Conservation (phyloP, 768 basidiomycete species). For the Boletus reticuloceps region DNA sequence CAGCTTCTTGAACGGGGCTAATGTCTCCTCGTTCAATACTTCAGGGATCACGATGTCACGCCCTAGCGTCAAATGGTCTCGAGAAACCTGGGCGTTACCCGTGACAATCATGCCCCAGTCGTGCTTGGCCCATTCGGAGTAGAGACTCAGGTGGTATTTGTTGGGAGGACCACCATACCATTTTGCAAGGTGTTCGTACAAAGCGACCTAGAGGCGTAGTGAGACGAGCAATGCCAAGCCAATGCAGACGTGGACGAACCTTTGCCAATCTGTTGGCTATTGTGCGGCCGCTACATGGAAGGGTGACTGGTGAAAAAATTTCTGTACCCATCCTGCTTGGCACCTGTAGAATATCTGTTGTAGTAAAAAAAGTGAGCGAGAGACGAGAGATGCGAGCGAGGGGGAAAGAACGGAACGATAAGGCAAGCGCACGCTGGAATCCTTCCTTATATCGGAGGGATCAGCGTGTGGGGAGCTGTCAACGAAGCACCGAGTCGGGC, state of each 20-base stretch:
- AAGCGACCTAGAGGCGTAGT: constrained; percentile 60
- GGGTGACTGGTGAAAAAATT: constrained; percentile 25
- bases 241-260: constrained; percentile 29
- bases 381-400: no score
- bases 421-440: no score
- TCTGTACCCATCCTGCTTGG: constrained; percentile 11
- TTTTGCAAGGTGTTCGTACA: constrained; percentile 80
- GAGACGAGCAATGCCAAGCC: not conserved
- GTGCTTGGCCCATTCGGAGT: constrained; percentile 69
- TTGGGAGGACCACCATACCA: constrained; percentile 75
- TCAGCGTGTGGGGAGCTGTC: no score
- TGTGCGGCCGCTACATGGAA: constrained; percentile 34
- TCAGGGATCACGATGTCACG: constrained; percentile 66
- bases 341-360: no score
- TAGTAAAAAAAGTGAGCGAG: no score
- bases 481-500: no score
- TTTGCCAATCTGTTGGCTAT: constrained; percentile 54
- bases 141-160: constrained; percentile 57
- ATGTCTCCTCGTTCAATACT: constrained; percentile 37
- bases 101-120: constrained; percentile 89
- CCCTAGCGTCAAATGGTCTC: constrained; percentile 64
- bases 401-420: no score
- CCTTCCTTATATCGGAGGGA: no score
- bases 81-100: constrained; percentile 75
- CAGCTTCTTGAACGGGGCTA: constrained; percentile 51